phyloP scores from a whole-genome alignment of 2,329 filamentous ascomycete species.

The Aspergillus sp. region DNA sequence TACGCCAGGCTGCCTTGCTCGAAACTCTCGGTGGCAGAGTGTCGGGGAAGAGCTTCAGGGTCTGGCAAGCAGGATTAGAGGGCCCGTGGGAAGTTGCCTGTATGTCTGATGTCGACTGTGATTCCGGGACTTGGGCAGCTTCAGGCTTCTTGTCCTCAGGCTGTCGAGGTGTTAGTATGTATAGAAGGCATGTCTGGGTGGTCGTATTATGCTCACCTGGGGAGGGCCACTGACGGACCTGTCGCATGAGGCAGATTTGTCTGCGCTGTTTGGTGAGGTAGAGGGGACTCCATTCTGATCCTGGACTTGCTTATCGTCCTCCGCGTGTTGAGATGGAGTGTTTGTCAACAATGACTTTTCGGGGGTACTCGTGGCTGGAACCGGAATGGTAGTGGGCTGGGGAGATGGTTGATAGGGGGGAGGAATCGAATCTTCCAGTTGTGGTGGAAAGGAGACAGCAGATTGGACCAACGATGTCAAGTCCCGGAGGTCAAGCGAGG shows the following conservation, averaged over 20 bases:
- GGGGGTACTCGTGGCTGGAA: neutral
- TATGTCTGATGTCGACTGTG: constrained; percentile 6
- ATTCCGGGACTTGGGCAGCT: neutral
- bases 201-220: neutral
- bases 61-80: constrained; percentile 14
- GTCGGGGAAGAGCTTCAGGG: constrained; percentile 34
- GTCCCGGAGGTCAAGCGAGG: constrained; percentile 30
- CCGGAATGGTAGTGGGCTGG: neutral
- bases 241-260: neutral
- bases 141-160: neutral
- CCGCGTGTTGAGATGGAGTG: neutral
- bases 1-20: constrained; percentile 25
- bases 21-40: constrained; percentile 29
- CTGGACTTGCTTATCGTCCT: neutral
- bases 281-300: neutral
- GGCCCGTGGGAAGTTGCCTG: constrained; percentile 9
- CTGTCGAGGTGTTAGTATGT: constrained; percentile 9
- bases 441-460: constrained; percentile 26
- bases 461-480: constrained; percentile 33
- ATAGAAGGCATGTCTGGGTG: too few relatives aligned
- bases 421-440: constrained; percentile 20
- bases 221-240: neutral
- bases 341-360: neutral
- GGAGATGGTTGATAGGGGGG: constrained; percentile 17
- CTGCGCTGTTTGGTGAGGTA: neutral